Conservation (phyloP, 805 yeast species). For the Candida andamanensis region DNA sequence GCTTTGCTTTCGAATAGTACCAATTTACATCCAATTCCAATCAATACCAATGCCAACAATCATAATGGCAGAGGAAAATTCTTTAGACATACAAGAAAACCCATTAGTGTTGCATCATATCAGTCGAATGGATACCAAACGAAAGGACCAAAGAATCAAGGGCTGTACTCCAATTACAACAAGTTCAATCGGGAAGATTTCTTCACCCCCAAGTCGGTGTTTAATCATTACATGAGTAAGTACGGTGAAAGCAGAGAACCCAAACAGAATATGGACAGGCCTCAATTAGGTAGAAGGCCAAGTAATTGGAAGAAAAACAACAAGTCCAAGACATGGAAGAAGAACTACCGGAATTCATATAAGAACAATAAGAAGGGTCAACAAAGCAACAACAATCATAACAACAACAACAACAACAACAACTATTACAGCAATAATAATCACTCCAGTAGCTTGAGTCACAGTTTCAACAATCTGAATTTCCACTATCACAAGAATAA, state of each 20-base stretch:
- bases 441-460: background rate
- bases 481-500: conserved; percentile 8
- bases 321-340: conserved; percentile 13
- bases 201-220: conserved; percentile 73
- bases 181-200: conserved; percentile 63
- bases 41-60: conserved; percentile 16
- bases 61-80: conserved; percentile 14
- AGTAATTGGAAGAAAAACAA: conserved; percentile 15
- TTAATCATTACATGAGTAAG: conserved; percentile 66
- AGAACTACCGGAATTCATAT: conserved; percentile 11
- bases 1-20: conserved; percentile 37
- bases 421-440: background rate
- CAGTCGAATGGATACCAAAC: conserved; percentile 15
- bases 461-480: background rate
- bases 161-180: conserved; percentile 8
- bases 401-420: conserved; percentile 2
- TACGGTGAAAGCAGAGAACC: conserved; percentile 40
- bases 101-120: conserved; percentile 63
- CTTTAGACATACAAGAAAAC: conserved; percentile 46
- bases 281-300: conserved; percentile 11
- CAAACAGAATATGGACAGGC: conserved; percentile 25
- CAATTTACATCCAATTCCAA: conserved; percentile 37
- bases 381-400: conserved; percentile 2
- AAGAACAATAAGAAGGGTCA: conserved; percentile 3
- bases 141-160: conserved; percentile 9